Percentiles rank a stretch among this genome's conserved stretches.
These are phyloP conservation scores for Cryphonectria naterciae DNA, from an alignment of 2,329 filamentous ascomycete genomes.

Conservation along the genomic window DNA sequence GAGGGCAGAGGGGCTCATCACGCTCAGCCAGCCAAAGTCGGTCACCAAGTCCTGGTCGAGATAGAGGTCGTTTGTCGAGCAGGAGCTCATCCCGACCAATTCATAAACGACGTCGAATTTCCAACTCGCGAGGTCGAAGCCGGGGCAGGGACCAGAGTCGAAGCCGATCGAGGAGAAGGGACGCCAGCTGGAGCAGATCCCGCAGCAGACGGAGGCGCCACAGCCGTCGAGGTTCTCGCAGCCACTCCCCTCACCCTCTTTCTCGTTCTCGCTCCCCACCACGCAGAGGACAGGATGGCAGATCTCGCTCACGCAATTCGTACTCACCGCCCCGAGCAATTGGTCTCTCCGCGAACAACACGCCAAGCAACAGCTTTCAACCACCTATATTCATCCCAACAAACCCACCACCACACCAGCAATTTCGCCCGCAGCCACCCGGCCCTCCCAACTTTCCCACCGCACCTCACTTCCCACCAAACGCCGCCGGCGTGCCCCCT, in stretches of 20 bases:
- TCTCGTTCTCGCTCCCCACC: slow-evolving; percentile 34
- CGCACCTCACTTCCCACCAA: slow-evolving; percentile 29
- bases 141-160: slow-evolving; percentile 30
- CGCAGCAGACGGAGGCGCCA: slow-evolving; percentile 33
- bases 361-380: slow-evolving; percentile 11
- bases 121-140: slow-evolving; percentile 39
- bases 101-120: slow-evolving; percentile 47
- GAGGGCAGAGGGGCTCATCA: slow-evolving; percentile 44
- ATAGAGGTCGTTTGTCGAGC: slow-evolving; percentile 38
- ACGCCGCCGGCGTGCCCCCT: slow-evolving; percentile 19
- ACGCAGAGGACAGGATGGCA: slow-evolving; percentile 33
- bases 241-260: slow-evolving; percentile 27
- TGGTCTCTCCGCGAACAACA: slow-evolving; percentile 3
- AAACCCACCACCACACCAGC: slow-evolving; percentile 27
- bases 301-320: slow-evolving; percentile 36
- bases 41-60: slow-evolving; percentile 37
- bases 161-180: slow-evolving; percentile 31
- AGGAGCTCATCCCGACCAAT: slow-evolving; percentile 42
- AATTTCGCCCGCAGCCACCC: slow-evolving; percentile 28
- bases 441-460: slow-evolving; percentile 33
- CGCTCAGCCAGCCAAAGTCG: slow-evolving; percentile 37
- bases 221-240: slow-evolving; percentile 34
- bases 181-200: slow-evolving; percentile 8
- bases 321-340: slow-evolving; percentile 22
- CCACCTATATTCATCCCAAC: slow-evolving; percentile 27